These are phyloP conservation scores for Beauveria bassiana DNA, from an alignment of 2,329 filamentous ascomycete genomes.

Conservation along the genomic window DNA sequence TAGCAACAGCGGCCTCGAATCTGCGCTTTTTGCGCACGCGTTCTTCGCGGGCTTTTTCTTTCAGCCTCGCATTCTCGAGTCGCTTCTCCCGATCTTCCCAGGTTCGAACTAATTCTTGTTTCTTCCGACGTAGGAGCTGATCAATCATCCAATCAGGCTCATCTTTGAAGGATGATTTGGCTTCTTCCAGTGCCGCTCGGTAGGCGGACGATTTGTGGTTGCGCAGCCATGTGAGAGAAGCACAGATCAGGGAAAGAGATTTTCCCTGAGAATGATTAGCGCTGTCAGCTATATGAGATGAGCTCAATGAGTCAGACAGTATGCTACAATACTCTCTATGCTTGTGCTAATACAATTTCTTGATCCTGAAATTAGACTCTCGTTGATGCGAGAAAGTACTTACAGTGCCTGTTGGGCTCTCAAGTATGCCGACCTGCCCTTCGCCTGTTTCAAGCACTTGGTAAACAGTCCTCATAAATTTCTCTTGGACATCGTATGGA, in stretches of 20 bases:
- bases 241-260: constrained; percentile 85
- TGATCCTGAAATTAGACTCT: background rate
- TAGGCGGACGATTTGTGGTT: constrained; percentile 60
- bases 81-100: constrained; percentile 69
- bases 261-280: constrained; percentile 53
- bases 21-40: constrained; percentile 40
- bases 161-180: constrained; percentile 42
- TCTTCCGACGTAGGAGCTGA: constrained; percentile 62
- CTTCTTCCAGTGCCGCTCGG: constrained; percentile 43
- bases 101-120: constrained; percentile 55
- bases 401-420: constrained; percentile 81
- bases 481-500: constrained; percentile 78
- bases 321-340: too few species aligned
- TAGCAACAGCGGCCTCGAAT: constrained; percentile 27
- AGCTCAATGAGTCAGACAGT: too few species aligned
- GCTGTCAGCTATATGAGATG: background rate
- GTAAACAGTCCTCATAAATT: constrained; percentile 84
- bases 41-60: constrained; percentile 49
- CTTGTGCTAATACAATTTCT: too few species aligned
- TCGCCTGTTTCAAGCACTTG: constrained; percentile 61
- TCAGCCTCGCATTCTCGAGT: constrained; percentile 56
- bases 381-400: constrained; percentile 15
- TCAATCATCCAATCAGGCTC: constrained; percentile 83
- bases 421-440: constrained; percentile 78
- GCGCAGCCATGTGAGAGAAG: constrained; percentile 83